Evolutionary conservation across 1,284 basidiomycete species (phyloP).

Genomic region (Entoloma clypeatum): DNA sequence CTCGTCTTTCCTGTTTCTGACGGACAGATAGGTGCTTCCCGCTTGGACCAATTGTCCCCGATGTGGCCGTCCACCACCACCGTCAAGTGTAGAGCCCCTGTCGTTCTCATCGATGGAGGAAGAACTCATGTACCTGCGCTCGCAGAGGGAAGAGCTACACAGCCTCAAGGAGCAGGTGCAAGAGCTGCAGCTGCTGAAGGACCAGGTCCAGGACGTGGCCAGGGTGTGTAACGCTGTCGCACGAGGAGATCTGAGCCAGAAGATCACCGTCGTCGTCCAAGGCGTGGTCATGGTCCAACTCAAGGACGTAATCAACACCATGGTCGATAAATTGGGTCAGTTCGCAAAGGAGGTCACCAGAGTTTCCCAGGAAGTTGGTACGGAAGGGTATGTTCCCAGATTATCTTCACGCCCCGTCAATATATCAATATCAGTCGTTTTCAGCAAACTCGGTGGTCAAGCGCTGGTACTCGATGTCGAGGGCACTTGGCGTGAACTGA

Average conservation of each 20-base stretch:
- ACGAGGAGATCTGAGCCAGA: slow-evolving; percentile 89
- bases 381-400: slow-evolving; percentile 61
- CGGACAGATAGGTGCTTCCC: too few relatives aligned
- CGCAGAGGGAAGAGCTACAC: too few relatives aligned
- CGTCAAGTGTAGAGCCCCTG: too few relatives aligned
- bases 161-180: slow-evolving; percentile 42
- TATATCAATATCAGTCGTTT: neutral
- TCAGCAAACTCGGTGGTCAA: slow-evolving; percentile 87
- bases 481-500: slow-evolving; percentile 91
- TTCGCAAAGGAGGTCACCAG: slow-evolving; percentile 85
- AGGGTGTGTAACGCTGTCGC: slow-evolving; percentile 97
- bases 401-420: slow-evolving; percentile 10
- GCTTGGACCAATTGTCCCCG: too few relatives aligned
- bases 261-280: slow-evolving; percentile 95
- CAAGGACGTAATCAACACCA: slow-evolving; percentile 97
- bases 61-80: too few relatives aligned
- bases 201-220: slow-evolving; percentile 82
- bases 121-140: too few relatives aligned
- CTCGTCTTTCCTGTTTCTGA: too few relatives aligned
- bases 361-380: slow-evolving; percentile 89
- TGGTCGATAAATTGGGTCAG: slow-evolving; percentile 83
- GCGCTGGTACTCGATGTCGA: slow-evolving; percentile 91
- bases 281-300: slow-evolving; percentile 97
- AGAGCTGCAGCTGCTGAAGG: slow-evolving; percentile 79
- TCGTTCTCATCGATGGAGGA: too few relatives aligned